Base-by-base conservation (phyloP, 179 eudicot genomes). In the Nepenthes alata region DNA sequence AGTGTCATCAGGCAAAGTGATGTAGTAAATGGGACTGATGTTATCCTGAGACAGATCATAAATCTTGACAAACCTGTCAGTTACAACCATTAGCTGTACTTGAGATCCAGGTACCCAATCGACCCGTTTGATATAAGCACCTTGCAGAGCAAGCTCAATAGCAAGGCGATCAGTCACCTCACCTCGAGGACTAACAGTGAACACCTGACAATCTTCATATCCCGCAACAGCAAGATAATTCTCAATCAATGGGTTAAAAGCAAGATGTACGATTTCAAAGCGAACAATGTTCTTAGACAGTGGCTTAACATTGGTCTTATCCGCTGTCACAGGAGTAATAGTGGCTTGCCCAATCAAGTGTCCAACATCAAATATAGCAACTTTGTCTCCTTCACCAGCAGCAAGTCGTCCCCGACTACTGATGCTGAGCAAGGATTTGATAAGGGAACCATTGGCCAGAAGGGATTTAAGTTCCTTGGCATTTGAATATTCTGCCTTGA, bases 21-120 rank as follows among this genome's bases (percentile, higher is more conserved):
- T 82, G 77, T 91, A 94, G 72, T 91, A 96, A 80, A 85, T 57
- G 58, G 99, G 99, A 63, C 99, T 91, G 72, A 94, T 94, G 72
- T 80, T 94, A 70, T 94, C 99, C 77, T 81, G 97, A 64, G 99
- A 94, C 3, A 94, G 75, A 75, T 94, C 99, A 78, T 87, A 91
- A 70, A 94, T 91, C 72, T 94, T 94, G 63, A 94, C 91, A 77
- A 94, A 94, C 69, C 69, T 86, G 73, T 85, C 91, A 25, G 99
- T 94, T 53, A 94, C 89, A 67, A 94, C 97, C 95, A 94, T 91
- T 25, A 94, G 85, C 75, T 91, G 99, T 68, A 94, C 99, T 70
- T 94, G 99, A 37, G 97, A 94, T 36, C 97, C 97, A 16, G 97
- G 97, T 57, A 94, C 86, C 99, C 99, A 94, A 47, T 94, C 99